These are phyloP conservation scores for Fraxinus platypoda DNA, from an alignment of 305 asterid species.

Conservation along the genomic window DNA sequence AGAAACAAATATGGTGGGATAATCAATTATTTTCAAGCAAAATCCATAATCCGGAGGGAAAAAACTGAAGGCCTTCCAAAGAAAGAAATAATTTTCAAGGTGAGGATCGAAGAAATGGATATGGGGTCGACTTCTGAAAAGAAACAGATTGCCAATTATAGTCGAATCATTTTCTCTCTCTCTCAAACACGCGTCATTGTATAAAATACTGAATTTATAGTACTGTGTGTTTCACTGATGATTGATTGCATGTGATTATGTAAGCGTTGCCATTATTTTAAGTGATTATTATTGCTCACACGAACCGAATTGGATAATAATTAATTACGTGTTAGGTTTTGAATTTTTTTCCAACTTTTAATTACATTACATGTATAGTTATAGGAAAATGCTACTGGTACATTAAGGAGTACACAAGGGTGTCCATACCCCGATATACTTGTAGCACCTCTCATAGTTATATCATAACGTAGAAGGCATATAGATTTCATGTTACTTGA, in stretches of 20 bases:
- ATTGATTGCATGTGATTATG: not conserved
- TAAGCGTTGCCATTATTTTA: not conserved
- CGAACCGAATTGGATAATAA: not conserved
- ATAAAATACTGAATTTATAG: not conserved
- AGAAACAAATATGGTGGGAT: not conserved
- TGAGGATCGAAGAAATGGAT: conserved; percentile 28
- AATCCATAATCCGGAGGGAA: conserved; percentile 13
- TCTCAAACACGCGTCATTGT: not conserved
- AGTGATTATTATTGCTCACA: not conserved
- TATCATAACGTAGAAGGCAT: not conserved
- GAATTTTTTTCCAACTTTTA: not conserved
- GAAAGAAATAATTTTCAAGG: conserved; percentile 11
- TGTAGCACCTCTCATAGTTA: too few relatives aligned
- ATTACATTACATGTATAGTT: too few relatives aligned
- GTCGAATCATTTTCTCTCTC: conserved; percentile 27
- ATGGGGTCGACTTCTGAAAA: conserved; percentile 29
- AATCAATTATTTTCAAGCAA: not conserved
- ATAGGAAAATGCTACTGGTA: too few relatives aligned
- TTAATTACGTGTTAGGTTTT: not conserved
- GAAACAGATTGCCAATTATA: conserved; percentile 29
- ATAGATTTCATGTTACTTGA: too few relatives aligned
- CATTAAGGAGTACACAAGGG: too few relatives aligned
- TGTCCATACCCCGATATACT: too few relatives aligned
- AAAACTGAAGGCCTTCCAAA: not conserved
- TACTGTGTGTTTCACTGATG: not conserved